Percentiles rank a stretch among this genome's conserved stretches.
phyloP scores from a whole-genome alignment of 2,329 filamentous ascomycete species.

The Pestalotiopsis sp. region DNA sequence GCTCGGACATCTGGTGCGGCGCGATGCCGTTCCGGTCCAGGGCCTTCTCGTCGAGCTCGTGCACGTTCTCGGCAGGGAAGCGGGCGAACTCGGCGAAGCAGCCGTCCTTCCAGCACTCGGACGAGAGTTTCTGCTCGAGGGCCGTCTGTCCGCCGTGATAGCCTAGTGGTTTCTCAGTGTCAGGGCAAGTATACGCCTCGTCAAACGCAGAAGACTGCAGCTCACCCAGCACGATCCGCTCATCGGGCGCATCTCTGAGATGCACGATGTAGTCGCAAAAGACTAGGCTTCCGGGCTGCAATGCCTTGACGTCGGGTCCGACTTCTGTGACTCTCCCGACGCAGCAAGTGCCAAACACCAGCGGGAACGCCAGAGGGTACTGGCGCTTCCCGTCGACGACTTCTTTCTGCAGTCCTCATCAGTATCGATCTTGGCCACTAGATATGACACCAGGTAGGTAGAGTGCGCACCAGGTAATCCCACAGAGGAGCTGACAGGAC shows the following conservation, averaged over 20 bases:
- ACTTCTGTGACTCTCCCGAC: background rate
- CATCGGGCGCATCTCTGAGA: constrained; percentile 2
- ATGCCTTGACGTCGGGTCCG: constrained; percentile 1
- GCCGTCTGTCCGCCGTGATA: constrained; percentile 2
- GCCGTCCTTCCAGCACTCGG: constrained; percentile 1
- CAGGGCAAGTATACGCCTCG: background rate
- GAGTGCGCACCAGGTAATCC: background rate
- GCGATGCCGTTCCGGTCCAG: background rate
- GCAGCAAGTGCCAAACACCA: constrained; percentile 3
- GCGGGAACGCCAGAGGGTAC: background rate
- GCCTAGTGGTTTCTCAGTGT: background rate
- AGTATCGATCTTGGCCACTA: background rate
- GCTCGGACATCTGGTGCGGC: background rate
- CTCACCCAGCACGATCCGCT: background rate
- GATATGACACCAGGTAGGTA: background rate
- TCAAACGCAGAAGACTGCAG: background rate
- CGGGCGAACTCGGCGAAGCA: constrained; percentile 5
- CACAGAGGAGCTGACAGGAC: background rate
- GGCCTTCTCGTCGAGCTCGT: background rate
- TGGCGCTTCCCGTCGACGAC: background rate
- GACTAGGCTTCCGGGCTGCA: background rate
- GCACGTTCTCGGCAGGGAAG: constrained; percentile 8
- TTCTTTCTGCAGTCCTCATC: background rate
- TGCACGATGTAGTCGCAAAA: constrained; percentile 5
- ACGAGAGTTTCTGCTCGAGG: background rate